Evolutionary conservation across 208 protist genomes (phyloP), one percentile per base, ranked within the genome.

Genomic region (Histomonas meleagridis): DNA sequence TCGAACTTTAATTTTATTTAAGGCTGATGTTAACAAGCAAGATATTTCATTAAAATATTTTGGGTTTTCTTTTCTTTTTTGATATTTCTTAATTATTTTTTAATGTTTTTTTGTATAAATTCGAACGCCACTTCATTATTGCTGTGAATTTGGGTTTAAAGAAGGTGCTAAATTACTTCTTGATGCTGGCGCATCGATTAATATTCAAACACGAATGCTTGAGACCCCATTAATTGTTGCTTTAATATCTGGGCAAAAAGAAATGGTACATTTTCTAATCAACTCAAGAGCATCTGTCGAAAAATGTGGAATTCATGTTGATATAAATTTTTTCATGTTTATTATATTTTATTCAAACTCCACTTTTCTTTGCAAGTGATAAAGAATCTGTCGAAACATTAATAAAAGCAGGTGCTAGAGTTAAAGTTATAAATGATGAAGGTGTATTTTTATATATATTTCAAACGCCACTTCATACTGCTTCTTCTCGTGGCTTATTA

Each of bases 241-340:
- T 26, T 43, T 76, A 43, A 2, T 26, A n/a, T 7, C 35, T n/a
- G 23, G 32, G 43, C 65, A 76, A 76, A 76, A 4, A 46, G 65
- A 76, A 76, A 76, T 76, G 65, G 65, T 76, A 16, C 32, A 76
- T 76, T 76, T 76, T 43, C 65, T 76, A 46, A 76, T 76, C 26
- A 2, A 76, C 9, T 76, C 65, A 4, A 23, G 35, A 16, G 65
- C 65, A 46, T 23, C 35, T 76, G 65, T 76, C 43, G 26, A 35
- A 43, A 35, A 43, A 43, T 7, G 32, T 46, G 65, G 32, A 4
- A 7, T 76, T 35, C 65, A 76, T 43, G 53, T 60, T 60, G 7
- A 60, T 60, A 21, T 60, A 21, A 7, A 21, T 60, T 7, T 60
- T 60, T 23, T 60, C 53, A 60, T 60, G 53, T 60, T 60, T 60